Conservation (phyloP, 2,329 filamentous ascomycete species). For the Fusarium miscanthi region DNA sequence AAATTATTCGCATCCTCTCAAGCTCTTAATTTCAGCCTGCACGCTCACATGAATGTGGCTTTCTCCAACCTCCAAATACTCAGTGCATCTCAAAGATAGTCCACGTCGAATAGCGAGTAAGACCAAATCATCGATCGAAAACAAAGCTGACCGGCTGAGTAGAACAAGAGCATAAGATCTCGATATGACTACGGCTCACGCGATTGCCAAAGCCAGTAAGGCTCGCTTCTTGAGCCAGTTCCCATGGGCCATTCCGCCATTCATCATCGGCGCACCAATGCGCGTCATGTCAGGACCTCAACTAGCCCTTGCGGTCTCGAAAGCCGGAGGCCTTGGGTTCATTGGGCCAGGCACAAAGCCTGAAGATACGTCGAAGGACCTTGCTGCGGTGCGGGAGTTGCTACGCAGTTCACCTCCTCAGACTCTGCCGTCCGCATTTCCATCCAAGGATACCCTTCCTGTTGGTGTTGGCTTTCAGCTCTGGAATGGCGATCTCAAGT, state of each 20-base stretch:
- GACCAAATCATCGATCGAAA: accelerated
- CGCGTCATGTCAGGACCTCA: conserved; percentile 66
- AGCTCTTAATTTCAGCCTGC: not conserved
- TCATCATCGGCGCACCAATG: conserved; percentile 76
- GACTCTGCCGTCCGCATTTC: conserved; percentile 14
- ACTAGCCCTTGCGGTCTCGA: conserved; percentile 72
- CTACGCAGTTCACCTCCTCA: conserved; percentile 24
- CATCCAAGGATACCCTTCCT: conserved; percentile 48
- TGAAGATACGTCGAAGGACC: conserved; percentile 45
- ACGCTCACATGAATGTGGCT: not conserved
- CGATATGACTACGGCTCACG: conserved; percentile 19
- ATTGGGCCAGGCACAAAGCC: conserved; percentile 55
- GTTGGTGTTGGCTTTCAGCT: conserved; percentile 57
- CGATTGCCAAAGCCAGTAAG: not conserved
- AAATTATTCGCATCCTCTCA: not conserved
- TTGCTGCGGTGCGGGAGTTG: conserved; percentile 45
- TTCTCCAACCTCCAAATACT: not conserved
- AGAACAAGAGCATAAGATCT: not conserved
- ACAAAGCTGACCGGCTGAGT: too few relatives aligned
- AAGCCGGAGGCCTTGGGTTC: conserved; percentile 75
- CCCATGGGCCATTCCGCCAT: conserved; percentile 52
- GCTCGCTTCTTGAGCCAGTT: conserved; percentile 18
- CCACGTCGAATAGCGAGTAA: not conserved
- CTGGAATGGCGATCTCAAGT: conserved; percentile 57
- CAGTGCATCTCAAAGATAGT: not conserved